Evolutionary conservation across 2,329 filamentous ascomycete genomes (phyloP).

Genomic region (Pseudomassariella vexata): DNA sequence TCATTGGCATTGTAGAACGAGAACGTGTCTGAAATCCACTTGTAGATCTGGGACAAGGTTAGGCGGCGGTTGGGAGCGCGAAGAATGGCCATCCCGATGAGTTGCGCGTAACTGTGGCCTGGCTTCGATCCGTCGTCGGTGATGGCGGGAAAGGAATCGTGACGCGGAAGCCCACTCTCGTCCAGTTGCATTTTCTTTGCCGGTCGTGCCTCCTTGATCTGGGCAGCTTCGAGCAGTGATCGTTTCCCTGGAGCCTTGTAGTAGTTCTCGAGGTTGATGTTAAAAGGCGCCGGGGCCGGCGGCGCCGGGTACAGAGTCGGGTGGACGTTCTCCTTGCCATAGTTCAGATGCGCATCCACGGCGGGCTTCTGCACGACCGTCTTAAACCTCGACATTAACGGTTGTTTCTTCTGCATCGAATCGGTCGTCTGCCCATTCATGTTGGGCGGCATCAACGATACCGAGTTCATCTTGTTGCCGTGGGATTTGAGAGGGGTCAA

Average conservation of each 20-base stretch:
- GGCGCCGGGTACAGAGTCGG: conserved; percentile 45
- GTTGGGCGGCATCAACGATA: conserved; percentile 61
- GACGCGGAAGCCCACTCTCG: conserved; percentile 55
- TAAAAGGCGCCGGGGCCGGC: conserved; percentile 28
- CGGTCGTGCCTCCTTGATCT: conserved; percentile 61
- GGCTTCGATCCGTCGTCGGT: conserved; percentile 87
- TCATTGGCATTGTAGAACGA: conserved; percentile 81
- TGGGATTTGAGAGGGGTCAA: conserved; percentile 51
- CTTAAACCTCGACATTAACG: conserved; percentile 54
- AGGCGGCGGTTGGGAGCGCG: conserved; percentile 76
- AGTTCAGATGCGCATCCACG: conserved; percentile 32
- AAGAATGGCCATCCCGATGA: conserved; percentile 96
- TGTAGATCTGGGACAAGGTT: conserved; percentile 94
- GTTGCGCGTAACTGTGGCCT: conserved; percentile 83
- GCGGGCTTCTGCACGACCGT: conserved; percentile 48
- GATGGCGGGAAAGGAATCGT: conserved; percentile 74
- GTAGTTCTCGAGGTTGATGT: conserved; percentile 45
- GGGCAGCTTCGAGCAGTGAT: conserved; percentile 64
- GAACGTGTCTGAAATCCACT: conserved; percentile 97
- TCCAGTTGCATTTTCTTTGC: conserved; percentile 65
- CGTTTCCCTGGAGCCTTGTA: conserved; percentile 54
- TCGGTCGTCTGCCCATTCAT: conserved; percentile 53
- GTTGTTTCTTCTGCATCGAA: conserved; percentile 62
- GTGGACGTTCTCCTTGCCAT: conserved; percentile 53
- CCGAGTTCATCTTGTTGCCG: conserved; percentile 59